phyloP scores from a whole-genome alignment of 306 rosid genomes.

The barrel medic (Medicago truncatula) region DNA sequence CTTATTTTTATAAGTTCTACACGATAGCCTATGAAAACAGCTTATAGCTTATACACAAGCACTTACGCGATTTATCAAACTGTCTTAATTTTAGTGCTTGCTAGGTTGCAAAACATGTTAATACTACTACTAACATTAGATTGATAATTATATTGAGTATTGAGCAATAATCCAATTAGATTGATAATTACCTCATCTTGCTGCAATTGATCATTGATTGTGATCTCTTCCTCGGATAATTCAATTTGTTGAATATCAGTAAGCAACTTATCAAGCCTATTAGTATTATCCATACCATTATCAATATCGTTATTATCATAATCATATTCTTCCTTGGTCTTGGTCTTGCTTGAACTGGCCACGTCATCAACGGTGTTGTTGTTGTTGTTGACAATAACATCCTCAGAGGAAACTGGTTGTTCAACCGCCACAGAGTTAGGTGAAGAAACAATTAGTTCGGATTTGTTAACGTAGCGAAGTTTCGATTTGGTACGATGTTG shows the following conservation, averaged over 20 bases:
- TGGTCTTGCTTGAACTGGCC: constrained; percentile 42
- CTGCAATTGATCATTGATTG: constrained; percentile 74
- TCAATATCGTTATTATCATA: not conserved
- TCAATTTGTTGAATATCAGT: constrained; percentile 49
- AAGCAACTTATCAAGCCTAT: constrained; percentile 56
- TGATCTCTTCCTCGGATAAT: constrained; percentile 65
- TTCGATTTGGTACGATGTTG: constrained; percentile 32
- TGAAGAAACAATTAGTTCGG: constrained; percentile 39
- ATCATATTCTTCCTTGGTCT: constrained; percentile 35
- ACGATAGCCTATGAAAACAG: no score
- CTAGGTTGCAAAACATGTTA: not conserved
- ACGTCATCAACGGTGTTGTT: constrained; percentile 30
- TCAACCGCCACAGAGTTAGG: constrained; percentile 26
- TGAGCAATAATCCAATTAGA: not conserved
- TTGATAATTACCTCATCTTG: constrained; percentile 71
- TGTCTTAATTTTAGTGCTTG: no score
- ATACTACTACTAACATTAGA: not conserved
- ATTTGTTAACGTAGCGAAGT: constrained; percentile 44
- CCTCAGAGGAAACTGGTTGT: not conserved
- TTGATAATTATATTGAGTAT: not conserved
- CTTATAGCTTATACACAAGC: no score
- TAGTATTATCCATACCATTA: constrained; percentile 32
- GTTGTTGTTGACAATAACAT: not conserved
- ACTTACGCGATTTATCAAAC: no score
- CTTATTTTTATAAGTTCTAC: no score